Conservation (phyloP, 495 filamentous ascomycete species). For the Lasiosphaeris hirsuta region DNA sequence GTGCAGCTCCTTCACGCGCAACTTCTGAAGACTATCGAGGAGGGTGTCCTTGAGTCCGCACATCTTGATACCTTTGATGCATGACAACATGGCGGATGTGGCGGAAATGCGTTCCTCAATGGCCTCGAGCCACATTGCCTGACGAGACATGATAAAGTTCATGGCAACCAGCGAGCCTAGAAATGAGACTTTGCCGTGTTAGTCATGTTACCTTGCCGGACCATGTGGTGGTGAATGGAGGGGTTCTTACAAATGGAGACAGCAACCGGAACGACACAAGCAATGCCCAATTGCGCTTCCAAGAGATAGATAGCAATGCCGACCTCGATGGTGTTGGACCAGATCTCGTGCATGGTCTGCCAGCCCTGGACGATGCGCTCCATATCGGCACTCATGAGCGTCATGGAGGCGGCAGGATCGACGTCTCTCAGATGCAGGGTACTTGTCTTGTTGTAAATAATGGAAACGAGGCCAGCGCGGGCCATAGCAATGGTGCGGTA, state of each 20-base stretch:
- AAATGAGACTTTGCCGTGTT: slow-evolving; percentile 18
- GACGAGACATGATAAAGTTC: slow-evolving; percentile 46
- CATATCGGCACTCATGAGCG: slow-evolving; percentile 57
- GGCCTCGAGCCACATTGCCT: slow-evolving; percentile 50
- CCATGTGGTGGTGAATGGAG: neutral
- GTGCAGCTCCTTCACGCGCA: slow-evolving; percentile 54
- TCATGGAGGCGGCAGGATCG: slow-evolving; percentile 53
- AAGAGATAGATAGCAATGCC: slow-evolving; percentile 56
- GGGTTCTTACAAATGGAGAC: slow-evolving; percentile 42
- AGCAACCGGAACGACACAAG: slow-evolving; percentile 50
- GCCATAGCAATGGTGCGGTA: slow-evolving; percentile 62
- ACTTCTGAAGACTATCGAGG: slow-evolving; percentile 44
- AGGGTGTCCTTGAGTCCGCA: slow-evolving; percentile 49
- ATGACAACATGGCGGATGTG: slow-evolving; percentile 52
- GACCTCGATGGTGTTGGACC: slow-evolving; percentile 51
- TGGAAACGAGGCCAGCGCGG: slow-evolving; percentile 53
- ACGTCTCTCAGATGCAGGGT: slow-evolving; percentile 41
- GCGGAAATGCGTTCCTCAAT: slow-evolving; percentile 51
- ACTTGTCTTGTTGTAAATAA: slow-evolving; percentile 55
- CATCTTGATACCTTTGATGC: slow-evolving; percentile 64
- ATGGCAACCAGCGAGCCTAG: slow-evolving; percentile 32
- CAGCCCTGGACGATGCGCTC: slow-evolving; percentile 39
- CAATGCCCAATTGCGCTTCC: slow-evolving; percentile 51
- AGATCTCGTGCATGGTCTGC: slow-evolving; percentile 41
- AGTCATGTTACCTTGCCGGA: neutral